Base-by-base conservation (phyloP, 2,329 filamentous ascomycete genomes). In the Fusarium pilosicola region DNA sequence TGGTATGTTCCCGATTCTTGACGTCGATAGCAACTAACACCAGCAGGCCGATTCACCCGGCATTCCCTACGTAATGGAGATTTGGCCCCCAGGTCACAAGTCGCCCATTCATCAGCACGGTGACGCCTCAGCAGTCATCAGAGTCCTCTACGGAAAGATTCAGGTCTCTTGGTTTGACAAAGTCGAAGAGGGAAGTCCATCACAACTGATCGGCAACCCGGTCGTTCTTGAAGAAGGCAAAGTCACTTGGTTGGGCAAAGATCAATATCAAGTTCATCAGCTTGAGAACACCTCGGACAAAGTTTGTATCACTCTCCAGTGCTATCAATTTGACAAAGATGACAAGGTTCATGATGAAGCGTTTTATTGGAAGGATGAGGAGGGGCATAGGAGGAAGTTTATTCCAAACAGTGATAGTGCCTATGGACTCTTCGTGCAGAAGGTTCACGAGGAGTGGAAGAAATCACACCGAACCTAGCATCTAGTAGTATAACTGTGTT, bases 21-120 rank as follows among this genome's bases (percentile, higher is more conserved):
- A 28, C 7, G 0, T 28, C 1, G 18, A 28, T 0, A 3, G 3
- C n/a, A 18, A 9, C 36, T 56, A 18, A 56, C 52, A 18, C 7
- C 4, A 8, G 3, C 3, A 56, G 52, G 52, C 52, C 0, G 12
- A 56, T 32, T 56, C 52, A 1, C 52, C 52, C 0, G 52, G 52
- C 0, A 56, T 56, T 6, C 52, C 52, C 26, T 56, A 56, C 2
- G 52, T 56, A 0, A 56, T 56, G 52, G 52, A 56, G 0, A 44
- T 56, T 1, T 56, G 52, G 52, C 52, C 52, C 3, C 38, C 52
- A 3, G 11, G 11, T 5, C 52, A 56, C 36, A 56, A 56, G 7
- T 56, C 52, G 0, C 52, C 52, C 6, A 56, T 56, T 1, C 52
- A 56, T 3, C 52, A 56, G 1, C 52, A 56, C 8, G 52, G 38